phyloP scores from a whole-genome alignment of 2,329 filamentous ascomycete species.

The Cladosporium sp. region DNA sequence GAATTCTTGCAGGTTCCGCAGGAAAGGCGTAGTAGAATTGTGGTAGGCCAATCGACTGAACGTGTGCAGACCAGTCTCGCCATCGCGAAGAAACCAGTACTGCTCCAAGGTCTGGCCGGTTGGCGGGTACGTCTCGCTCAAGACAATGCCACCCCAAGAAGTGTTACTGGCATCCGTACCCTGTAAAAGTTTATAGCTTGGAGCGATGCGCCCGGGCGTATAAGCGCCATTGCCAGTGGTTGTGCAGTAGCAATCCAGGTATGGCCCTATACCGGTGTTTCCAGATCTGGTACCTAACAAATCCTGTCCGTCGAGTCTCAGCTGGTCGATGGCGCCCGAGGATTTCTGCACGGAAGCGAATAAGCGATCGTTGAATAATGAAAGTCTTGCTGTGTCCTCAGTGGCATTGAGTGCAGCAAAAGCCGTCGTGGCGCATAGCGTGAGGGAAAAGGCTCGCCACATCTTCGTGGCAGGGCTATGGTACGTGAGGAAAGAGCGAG shows the following conservation, averaged over 20 bases:
- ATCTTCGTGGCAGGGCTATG: too few species aligned
- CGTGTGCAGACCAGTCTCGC: conserved; percentile 59
- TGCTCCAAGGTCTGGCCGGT: conserved; percentile 59
- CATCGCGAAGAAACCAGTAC: conserved; percentile 61
- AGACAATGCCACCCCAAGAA: conserved; percentile 54
- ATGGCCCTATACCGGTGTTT: conserved; percentile 49
- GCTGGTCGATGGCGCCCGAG: conserved; percentile 38
- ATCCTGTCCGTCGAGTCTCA: conserved; percentile 48
- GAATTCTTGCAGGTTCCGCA: conserved; percentile 58
- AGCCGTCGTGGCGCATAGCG: conserved; percentile 2
- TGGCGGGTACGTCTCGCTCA: conserved; percentile 55
- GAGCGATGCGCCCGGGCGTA: conserved; percentile 51
- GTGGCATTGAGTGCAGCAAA: conserved; percentile 24
- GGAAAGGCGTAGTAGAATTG: conserved; percentile 53
- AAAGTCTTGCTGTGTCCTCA: conserved; percentile 30
- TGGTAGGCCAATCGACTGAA: conserved; percentile 59
- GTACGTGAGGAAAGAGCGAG: too few species aligned
- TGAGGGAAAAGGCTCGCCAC: too few species aligned
- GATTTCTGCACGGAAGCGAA: conserved; percentile 42
- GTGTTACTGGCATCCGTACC: conserved; percentile 49
- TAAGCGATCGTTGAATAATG: conserved; percentile 44
- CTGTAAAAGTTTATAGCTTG: conserved; percentile 49
- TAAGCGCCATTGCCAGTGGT: conserved; percentile 56
- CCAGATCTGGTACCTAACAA: conserved; percentile 45
- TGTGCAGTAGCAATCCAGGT: conserved; percentile 63